Evolutionary conservation across 1,139 yeast species (phyloP).

Genomic region (Zygosaccharomyces sapae): DNA sequence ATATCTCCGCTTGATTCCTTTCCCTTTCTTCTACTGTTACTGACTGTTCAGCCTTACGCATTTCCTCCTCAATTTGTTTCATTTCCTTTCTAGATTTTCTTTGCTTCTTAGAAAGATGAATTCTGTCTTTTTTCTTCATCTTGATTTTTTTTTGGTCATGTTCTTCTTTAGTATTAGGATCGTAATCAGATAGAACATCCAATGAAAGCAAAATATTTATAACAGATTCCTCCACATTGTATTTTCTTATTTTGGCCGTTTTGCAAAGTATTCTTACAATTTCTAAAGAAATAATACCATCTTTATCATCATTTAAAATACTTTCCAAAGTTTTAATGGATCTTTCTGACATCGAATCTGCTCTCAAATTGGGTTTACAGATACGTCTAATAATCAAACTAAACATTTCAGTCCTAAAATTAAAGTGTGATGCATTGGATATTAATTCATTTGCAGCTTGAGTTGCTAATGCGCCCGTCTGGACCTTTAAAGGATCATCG

Average conservation of each 20-base stretch:
- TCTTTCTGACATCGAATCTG: slow-evolving; percentile 47
- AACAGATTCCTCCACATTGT: slow-evolving; percentile 79
- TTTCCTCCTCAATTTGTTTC: slow-evolving; percentile 82
- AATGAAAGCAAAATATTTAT: slow-evolving; percentile 68
- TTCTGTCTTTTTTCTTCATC: slow-evolving; percentile 77
- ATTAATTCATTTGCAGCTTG: slow-evolving; percentile 74
- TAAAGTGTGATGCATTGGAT: slow-evolving; percentile 69
- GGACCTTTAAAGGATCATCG: slow-evolving; percentile 41
- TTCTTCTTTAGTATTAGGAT: slow-evolving; percentile 51
- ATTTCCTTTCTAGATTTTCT: slow-evolving; percentile 82
- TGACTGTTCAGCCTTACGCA: slow-evolving; percentile 80
- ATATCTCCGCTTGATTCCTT: slow-evolving; percentile 74
- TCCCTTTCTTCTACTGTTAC: slow-evolving; percentile 86
- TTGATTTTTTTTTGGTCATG: slow-evolving; percentile 47
- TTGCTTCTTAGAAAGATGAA: slow-evolving; percentile 83
- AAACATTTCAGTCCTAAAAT: slow-evolving; percentile 69
- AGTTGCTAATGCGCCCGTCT: slow-evolving; percentile 32
- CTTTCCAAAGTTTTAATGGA: slow-evolving; percentile 65
- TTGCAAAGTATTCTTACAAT: slow-evolving; percentile 63
- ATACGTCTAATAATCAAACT: slow-evolving; percentile 62
- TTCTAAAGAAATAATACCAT: slow-evolving; percentile 79
- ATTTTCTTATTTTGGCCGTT: slow-evolving; percentile 69
- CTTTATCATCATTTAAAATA: slow-evolving; percentile 64
- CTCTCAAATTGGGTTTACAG: slow-evolving; percentile 50
- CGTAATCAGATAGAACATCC: slow-evolving; percentile 73